Evolutionary conservation across 495 filamentous ascomycete genomes (phyloP), one percentile per base, ranked within the genome.

Genomic region (Podospora conica): DNA sequence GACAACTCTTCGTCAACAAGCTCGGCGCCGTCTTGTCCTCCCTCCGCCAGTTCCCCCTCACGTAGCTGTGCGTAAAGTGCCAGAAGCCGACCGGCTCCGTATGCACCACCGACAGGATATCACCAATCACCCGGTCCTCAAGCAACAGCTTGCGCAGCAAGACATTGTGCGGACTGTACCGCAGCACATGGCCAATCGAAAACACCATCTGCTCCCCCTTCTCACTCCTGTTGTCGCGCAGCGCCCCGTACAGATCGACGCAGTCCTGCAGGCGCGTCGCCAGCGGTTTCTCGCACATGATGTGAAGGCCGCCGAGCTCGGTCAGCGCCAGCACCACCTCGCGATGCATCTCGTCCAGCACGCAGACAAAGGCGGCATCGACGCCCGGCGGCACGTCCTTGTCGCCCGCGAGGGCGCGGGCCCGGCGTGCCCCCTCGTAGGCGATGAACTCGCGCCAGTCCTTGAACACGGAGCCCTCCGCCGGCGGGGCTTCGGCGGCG

Each of bases 201-300:
- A 98, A 96, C 20, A 94, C 76, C 24, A 80, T 78, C 10, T 78
- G 77, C 28, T 80, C 72, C 12, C 67, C 68, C 29, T 58, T 64
- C n/a, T 53, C 61, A 22, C 58, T 60, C 31, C 29, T 65, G 48
- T 76, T 73, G 21, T 72, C 60, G 24, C 74, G 70, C 31, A 79
- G 68, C 1, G 87, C 81, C 10, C 81, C 78, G 70, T 91, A 91
- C 60, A 96, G 91, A 18, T 76, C 76, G 8, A 94, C 75, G 74
- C 92, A 96, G 61, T 93, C 91, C 23, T 81, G 68, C 15, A 98
- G 79, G 0, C 83, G 90, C 2, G 90, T 90, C 2, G 91, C 91
- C 20, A 98, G 80, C 0, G 95, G 95, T 76, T 98, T 98, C 80
- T 98, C 96, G 79, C 92, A 94, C 79, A 97, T 89, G 62, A 98